Evolutionary conservation across 2,329 filamentous ascomycete species (phyloP).

Genomic region (Sporothrix inflata): DNA sequence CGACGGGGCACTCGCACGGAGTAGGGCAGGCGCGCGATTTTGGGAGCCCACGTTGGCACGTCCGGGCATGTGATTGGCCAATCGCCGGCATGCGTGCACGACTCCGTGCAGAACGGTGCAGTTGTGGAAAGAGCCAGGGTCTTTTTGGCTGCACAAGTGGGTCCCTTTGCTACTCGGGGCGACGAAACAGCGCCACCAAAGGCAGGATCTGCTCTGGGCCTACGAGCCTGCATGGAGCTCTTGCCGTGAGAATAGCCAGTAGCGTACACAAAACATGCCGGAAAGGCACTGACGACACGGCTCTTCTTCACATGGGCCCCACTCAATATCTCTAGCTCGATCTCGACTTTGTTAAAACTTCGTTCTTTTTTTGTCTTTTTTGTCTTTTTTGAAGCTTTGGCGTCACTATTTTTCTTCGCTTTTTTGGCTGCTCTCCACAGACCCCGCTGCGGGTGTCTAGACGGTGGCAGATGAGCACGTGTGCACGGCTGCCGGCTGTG

Average conservation of each 20-base stretch:
- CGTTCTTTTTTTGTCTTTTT: not conserved
- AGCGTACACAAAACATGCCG: not conserved
- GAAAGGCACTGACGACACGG: not conserved
- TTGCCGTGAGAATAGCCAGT: not conserved
- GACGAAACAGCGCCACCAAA: not conserved
- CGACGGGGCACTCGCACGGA: no score
- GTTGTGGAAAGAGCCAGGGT: not conserved
- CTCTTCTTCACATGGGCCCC: not conserved
- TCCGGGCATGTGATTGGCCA: constrained; percentile 25
- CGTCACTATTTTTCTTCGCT: not conserved
- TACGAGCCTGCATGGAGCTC: constrained; percentile 2
- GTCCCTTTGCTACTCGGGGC: not conserved
- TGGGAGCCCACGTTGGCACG: constrained; percentile 23
- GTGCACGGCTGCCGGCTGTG: constrained; percentile 2
- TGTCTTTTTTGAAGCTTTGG: not conserved
- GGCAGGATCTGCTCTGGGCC: not conserved
- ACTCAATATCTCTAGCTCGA: not conserved
- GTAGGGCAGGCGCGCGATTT: constrained; percentile 29
- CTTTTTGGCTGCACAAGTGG: not conserved
- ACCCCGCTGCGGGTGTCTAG: not conserved
- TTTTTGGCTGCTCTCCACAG: not conserved
- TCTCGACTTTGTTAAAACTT: not conserved
- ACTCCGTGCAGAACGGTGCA: no score
- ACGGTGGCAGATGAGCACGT: constrained; percentile 18
- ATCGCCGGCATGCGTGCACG: constrained; percentile 6